Percentiles rank a stretch among this genome's conserved stretches.
Evolutionary conservation across 257 asterid species (phyloP).

Genomic region (Galeopsis tetrahit): DNA sequence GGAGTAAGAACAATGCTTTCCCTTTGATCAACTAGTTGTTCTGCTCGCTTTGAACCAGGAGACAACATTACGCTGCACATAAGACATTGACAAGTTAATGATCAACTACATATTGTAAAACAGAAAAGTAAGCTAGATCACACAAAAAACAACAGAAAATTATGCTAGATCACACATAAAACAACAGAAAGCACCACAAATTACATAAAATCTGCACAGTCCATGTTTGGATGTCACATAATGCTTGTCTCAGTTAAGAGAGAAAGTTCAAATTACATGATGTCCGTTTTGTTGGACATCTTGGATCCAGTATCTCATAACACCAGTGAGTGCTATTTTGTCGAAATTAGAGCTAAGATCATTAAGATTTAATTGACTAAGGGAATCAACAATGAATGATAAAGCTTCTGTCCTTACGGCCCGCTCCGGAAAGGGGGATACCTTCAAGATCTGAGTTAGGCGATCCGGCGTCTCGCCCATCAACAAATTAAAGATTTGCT

Average conservation of each 20-base stretch:
- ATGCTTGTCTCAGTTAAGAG: slow-evolving; percentile 11
- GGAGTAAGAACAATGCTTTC: slow-evolving; percentile 92
- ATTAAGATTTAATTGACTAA: not conserved
- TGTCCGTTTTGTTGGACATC: not conserved
- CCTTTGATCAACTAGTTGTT: slow-evolving; percentile 71
- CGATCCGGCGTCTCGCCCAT: not conserved
- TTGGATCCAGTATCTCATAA: slow-evolving; percentile 3
- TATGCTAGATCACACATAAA: slow-evolving; percentile 10
- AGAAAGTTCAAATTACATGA: slow-evolving; percentile 3
- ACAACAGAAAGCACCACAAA: not conserved
- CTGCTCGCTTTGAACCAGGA: slow-evolving; percentile 81
- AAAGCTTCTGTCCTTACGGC: slow-evolving; percentile 3
- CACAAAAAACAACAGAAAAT: slow-evolving; percentile 1
- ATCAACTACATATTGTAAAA: slow-evolving; percentile 12
- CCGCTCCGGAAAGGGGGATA: slow-evolving; percentile 9
- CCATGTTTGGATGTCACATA: slow-evolving; percentile 15
- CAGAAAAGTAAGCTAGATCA: slow-evolving; percentile 19
- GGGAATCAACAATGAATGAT: not conserved
- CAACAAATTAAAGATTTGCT: not conserved
- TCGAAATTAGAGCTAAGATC: not conserved
- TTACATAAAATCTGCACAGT: slow-evolving; percentile 9
- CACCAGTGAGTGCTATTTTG: not conserved
- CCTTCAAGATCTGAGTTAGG: not conserved
- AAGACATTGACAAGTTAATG: slow-evolving; percentile 30
- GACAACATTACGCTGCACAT: slow-evolving; percentile 69